Evolutionary conservation across 108 stramenopile species (phyloP).

Genomic region (Aurantiochytrium sp.): DNA sequence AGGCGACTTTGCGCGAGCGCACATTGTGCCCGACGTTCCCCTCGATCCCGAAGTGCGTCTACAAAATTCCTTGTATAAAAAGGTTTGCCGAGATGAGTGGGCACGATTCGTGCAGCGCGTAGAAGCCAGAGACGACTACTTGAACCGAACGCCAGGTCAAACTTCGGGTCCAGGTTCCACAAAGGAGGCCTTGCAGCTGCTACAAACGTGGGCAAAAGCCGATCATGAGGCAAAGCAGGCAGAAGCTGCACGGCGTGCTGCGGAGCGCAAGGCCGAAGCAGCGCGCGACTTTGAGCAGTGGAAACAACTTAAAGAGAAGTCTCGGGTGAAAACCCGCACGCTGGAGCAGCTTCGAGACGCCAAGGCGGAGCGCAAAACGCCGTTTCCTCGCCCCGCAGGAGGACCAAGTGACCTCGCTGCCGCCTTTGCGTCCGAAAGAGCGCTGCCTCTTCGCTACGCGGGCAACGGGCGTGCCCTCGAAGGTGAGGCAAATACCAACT

Average conservation of each 20-base stretch:
- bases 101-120: background rate
- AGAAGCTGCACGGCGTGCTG: background rate
- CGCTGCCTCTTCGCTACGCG: background rate
- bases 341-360: background rate
- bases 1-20: constrained; percentile 9
- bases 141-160: no score
- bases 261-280: background rate
- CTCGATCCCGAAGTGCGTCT: background rate
- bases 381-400: background rate
- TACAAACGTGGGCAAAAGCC: background rate
- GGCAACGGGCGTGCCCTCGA: background rate
- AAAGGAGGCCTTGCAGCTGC: background rate
- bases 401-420: background rate
- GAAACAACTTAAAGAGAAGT: background rate
- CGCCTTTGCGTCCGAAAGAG: background rate
- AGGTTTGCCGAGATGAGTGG: background rate
- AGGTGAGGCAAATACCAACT: background rate
- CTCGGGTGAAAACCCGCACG: background rate
- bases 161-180: background rate
- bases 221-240: background rate
- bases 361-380: no score
- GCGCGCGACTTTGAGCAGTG: constrained; percentile 2
- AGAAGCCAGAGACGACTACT: background rate
- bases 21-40: background rate
- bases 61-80: background rate